These are phyloP conservation scores for Cyberlindnera misumaiensis DNA, from an alignment of 805 yeast species.

Conservation along the genomic window DNA sequence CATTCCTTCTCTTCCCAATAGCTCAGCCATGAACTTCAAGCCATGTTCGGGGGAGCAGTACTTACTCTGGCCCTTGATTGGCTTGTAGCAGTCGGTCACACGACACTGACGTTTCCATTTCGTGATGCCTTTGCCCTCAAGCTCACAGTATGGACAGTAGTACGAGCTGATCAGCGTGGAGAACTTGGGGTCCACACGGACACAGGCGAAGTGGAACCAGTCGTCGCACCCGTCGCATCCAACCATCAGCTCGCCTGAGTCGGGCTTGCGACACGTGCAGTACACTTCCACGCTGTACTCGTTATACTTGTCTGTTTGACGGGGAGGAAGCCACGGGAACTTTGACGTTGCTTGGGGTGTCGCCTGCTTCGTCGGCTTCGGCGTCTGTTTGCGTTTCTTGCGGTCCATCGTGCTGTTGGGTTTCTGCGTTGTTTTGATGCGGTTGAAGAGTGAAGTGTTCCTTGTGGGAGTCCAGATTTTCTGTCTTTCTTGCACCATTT, in stretches of 20 bases:
- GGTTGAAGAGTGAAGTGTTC: no score
- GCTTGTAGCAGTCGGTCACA: constrained; percentile 45
- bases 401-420: not conserved
- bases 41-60: constrained; percentile 79
- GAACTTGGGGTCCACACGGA: constrained; percentile 46
- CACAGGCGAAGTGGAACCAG: constrained; percentile 86
- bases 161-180: constrained; percentile 54
- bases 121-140: constrained; percentile 38
- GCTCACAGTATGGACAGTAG: constrained; percentile 68
- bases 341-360: constrained; percentile 4
- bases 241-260: constrained; percentile 81
- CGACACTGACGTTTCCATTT: constrained; percentile 77
- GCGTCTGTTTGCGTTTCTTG: not conserved
- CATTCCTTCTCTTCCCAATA: constrained; percentile 4
- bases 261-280: constrained; percentile 75
- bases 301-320: constrained; percentile 29
- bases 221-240: constrained; percentile 93
- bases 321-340: constrained; percentile 6
- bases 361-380: constrained; percentile 15
- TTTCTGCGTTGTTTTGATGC: not conserved
- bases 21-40: constrained; percentile 9
- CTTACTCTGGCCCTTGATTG: constrained; percentile 49
- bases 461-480: no score
- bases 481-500: no score
- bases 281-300: constrained; percentile 55